Base-by-base conservation (phyloP, 1,284 basidiomycete species). In the Malassezia vespertilionis region DNA sequence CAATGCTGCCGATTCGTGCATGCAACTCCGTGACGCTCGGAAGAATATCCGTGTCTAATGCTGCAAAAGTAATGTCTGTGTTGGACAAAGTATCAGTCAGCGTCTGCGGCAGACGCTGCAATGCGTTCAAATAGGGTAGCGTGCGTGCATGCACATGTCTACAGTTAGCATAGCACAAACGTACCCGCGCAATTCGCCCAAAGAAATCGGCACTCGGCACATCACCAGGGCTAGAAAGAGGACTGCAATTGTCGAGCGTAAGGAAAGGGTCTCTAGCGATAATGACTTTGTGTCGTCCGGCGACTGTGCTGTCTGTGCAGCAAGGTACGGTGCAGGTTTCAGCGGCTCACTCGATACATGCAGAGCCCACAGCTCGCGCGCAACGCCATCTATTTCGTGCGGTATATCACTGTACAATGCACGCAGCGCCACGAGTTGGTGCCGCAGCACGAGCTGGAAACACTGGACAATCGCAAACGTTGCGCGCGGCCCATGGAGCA, bases 91-190 rank as follows among this genome's bases (percentile, higher is more conserved):
- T 83, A 27, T 71, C 65, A 3, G 76, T 75, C 76, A 91, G 79
- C 5, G 75, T 74, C 15, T 61, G 53, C 0, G 88, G 85, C 2
- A 93, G 72, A 26, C 78, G 65, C 14, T 79, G 77, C 22, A 80
- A 71, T 27, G 80, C 78, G 59, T 89, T 82, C 36, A 95, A 75
- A 72, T 87, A 93, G 0, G 88, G 87, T 30, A 95, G 74, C 24
- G 48, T 36, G 14, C 48, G 27, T 14, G 31, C 14, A n/a, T 28
- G 23, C 11, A 51, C 40, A 28, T 40, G 48, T n/a, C 47, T 50
- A 20, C 5, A 14, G 44, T 34, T 21, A 40, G 33, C 11, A 1
- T 11, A 15, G 11, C 7, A 15, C 9, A 21, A 5, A 44, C 46
- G 21, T 33, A 49, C 46, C 10, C 32, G 12, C 47, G 48, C 7